Evolutionary conservation across 2,329 filamentous ascomycete species (phyloP), one percentile per base, ranked within the genome.

Genomic region (Diaporthe ampelina): DNA sequence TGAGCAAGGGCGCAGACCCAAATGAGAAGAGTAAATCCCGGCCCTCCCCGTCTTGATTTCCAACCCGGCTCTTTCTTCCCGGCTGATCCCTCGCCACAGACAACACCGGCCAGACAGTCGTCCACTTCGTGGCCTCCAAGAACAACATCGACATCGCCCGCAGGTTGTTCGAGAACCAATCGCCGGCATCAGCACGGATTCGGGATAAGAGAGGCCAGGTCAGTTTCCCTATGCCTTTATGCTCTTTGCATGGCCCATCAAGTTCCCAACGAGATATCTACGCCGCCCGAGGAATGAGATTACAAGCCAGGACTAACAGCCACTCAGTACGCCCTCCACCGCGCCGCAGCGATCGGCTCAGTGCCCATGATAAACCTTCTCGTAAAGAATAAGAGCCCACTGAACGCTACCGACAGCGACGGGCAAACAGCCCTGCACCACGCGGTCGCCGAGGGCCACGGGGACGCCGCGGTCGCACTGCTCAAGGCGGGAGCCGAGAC

Each of bases 91-190:
- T 68, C 43, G 43, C 26, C 35, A 6, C 70, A 93, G 91, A 93
- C 80, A 88, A 91, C 81, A 90, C 85, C 75, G 92, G 92, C 75
- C 93, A 94, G 90, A 98, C 95, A 29, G 94, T 93, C 13, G 89
- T 99, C 26, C 96, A 98, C 83, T 98, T 98, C 81, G 92, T 95
- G 65, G 93, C 94, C 19, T 98, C 95, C 43, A 99, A 99, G 84
- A 91, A 91, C 79, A 95, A 97, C 81, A 86, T 98, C 58, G 94
- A 97, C 77, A 88, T 94, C 9, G 95, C 95, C 35, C 92, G 92
- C 65, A 91, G 91, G 74, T 89, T 99, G n/a, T 85, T 99, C 52
- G 88, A 89, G 24, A 88, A 91, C 78, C 93, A 94, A 74, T 87
- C 88, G 0, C 85, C 89, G 0, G 96, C 95, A 17, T 95, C 93